phyloP scores from a whole-genome alignment of 352 stramenopile genomes.

The Lagenidium sp. region DNA sequence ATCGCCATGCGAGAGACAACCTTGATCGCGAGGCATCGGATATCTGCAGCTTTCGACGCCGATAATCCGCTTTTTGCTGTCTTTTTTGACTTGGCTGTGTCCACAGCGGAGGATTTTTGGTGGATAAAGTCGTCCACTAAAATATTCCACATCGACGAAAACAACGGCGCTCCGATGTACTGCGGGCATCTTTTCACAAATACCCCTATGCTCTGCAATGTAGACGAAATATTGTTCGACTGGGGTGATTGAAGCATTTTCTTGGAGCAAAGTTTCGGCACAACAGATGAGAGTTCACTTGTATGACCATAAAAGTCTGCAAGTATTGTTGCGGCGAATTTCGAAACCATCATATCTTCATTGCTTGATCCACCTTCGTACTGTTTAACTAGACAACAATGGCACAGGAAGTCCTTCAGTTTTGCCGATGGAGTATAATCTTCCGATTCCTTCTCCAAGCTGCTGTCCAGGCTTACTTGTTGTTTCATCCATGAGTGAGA shows the following conservation, averaged over 20 bases:
- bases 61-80: slow-evolving; percentile 7
- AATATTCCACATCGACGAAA: slow-evolving; percentile 31
- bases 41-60: slow-evolving; percentile 23
- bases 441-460: slow-evolving; percentile 11
- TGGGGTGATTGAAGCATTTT: slow-evolving; percentile 22
- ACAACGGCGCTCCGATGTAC: too few species aligned
- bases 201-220: slow-evolving; percentile 50
- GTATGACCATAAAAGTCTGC: slow-evolving; percentile 32
- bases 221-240: slow-evolving; percentile 15
- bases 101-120: slow-evolving; percentile 7
- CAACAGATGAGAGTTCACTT: slow-evolving; percentile 24
- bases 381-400: slow-evolving; percentile 33
- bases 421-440: slow-evolving; percentile 18
- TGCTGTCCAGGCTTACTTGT: slow-evolving; percentile 6
- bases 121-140: slow-evolving; percentile 39
- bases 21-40: slow-evolving; percentile 50
- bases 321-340: slow-evolving; percentile 39
- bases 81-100: slow-evolving; percentile 8
- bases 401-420: slow-evolving; percentile 31
- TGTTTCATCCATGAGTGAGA: slow-evolving; percentile 29
- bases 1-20: too few species aligned
- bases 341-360: slow-evolving; percentile 22
- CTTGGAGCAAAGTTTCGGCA: slow-evolving; percentile 44
- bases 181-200: slow-evolving; percentile 46
- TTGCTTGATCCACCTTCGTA: not conserved